Evolutionary conservation across 257 asterid species (phyloP), one percentile per base, ranked within the genome.

Genomic region (Mentha longifolia): DNA sequence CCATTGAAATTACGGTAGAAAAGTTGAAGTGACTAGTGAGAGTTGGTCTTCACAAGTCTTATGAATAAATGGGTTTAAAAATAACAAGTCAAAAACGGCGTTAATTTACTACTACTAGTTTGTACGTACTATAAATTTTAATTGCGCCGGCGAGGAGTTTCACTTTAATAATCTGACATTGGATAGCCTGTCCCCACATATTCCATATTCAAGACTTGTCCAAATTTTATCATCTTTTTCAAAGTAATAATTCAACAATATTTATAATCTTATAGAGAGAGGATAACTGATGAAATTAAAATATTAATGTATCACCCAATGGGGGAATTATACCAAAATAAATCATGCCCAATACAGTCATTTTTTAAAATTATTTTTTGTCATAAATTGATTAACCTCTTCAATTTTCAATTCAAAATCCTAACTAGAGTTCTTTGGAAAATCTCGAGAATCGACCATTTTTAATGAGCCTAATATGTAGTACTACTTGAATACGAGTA

Each of bases 61-160:
- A 31, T 65, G 30, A 65, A 12, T 67, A 19, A 63, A 43, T 41
- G 14, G 7, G 54, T 14, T 13, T 15, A 39, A 33, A 52, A 5
- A 41, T 6, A 10, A 19, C 57, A 57, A 25, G 66, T 66, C 57
- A 5, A 71, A 45, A 41, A 19, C 54, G 67, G 33, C 51, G 33
- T 49, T 39, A 1, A 15, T 12, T 51, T 64, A 22, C 3, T 43
- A 22, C 17, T 64, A 22, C 3, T 43, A 22, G 1, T 8, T 7
- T 51, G 8, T 13, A 3, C 20, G 14, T n/a, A n/a, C n/a, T n/a
- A n/a, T n/a, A n/a, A 13, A 20, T 35, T 52, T 50, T 61, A 65
- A 64, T 9, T 66, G 50, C 67, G 67, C 76, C 64, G 71, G 71
- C 80, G 68, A 54, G 46, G 76, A 41, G 75, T 52, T 76, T 2